Evolutionary conservation across 2,329 filamentous ascomycete genomes (phyloP).

Genomic region (Ilyonectria sp.): DNA sequence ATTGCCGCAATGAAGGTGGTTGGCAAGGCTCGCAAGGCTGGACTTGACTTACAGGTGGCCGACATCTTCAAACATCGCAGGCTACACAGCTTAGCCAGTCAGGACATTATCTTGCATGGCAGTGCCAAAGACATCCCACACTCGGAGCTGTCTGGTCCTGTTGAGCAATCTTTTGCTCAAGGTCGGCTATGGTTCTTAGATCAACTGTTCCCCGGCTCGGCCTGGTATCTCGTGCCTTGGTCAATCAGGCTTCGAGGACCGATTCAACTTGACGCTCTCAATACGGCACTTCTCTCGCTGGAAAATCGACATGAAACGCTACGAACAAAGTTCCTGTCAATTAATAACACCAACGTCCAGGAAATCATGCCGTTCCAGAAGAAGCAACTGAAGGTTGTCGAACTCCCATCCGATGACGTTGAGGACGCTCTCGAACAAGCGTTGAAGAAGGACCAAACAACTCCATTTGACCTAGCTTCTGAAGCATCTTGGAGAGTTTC

Average conservation of each 20-base stretch:
- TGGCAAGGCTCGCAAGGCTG: conserved; percentile 21
- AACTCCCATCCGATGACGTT: background rate
- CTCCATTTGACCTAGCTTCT: conserved; percentile 41
- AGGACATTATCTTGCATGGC: background rate
- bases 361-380: background rate
- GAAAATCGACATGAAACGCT: conserved; percentile 31
- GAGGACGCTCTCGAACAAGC: conserved; percentile 13
- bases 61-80: conserved; percentile 1
- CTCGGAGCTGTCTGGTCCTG: conserved; percentile 7
- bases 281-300: conserved; percentile 17
- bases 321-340: conserved; percentile 1
- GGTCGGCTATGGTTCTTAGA: conserved; percentile 36
- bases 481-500: conserved; percentile 44
- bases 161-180: conserved; percentile 38
- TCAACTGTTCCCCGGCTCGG: conserved; percentile 16
- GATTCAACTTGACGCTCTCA: conserved; percentile 16
- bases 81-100: background rate
- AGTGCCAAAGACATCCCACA: conserved; percentile 8
- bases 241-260: conserved; percentile 24
- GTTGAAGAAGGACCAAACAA: conserved; percentile 33
- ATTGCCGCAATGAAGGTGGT: conserved; percentile 65
- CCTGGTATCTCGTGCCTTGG: conserved; percentile 30
- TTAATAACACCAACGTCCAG: background rate
- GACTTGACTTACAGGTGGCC: conserved; percentile 15
- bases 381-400: background rate